These are phyloP conservation scores for Pseudogymnoascus sp. DNA, from an alignment of 2,329 filamentous ascomycete genomes.

Conservation along the genomic window DNA sequence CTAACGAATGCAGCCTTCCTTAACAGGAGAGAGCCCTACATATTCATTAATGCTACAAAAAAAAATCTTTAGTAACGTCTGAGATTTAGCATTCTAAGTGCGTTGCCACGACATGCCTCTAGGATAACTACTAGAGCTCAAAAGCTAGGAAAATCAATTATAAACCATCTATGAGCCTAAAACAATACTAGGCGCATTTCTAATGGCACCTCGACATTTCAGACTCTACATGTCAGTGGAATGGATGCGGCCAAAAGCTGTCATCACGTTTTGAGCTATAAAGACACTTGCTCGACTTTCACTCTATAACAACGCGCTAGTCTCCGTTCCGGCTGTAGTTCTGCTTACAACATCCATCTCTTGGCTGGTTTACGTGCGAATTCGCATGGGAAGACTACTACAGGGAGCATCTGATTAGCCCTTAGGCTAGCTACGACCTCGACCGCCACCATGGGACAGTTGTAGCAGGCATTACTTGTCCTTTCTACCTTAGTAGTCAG, in stretches of 20 bases:
- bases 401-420: background rate
- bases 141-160: background rate
- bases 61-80: background rate
- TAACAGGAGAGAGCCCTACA: slow-evolving; percentile 6
- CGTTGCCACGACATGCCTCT: slow-evolving; percentile 1
- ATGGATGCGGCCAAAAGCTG: slow-evolving; percentile 4
- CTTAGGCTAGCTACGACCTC: background rate
- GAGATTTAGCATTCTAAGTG: background rate
- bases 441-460: background rate
- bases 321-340: background rate
- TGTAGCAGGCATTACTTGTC: slow-evolving; percentile 1
- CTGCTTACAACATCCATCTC: background rate
- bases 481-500: background rate
- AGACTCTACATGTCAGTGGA: background rate
- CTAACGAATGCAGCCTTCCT: slow-evolving; percentile 1
- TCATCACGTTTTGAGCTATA: background rate
- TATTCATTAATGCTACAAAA: slow-evolving; percentile 1
- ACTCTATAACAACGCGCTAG: slow-evolving; percentile 4
- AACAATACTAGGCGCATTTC: slow-evolving; percentile 2
- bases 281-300: background rate
- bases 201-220: background rate
- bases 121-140: background rate
- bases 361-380: background rate
- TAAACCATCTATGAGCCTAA: background rate
- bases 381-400: background rate